Evolutionary conservation across 1,284 basidiomycete species (phyloP).

Genomic region (Trichosporon inkin): DNA sequence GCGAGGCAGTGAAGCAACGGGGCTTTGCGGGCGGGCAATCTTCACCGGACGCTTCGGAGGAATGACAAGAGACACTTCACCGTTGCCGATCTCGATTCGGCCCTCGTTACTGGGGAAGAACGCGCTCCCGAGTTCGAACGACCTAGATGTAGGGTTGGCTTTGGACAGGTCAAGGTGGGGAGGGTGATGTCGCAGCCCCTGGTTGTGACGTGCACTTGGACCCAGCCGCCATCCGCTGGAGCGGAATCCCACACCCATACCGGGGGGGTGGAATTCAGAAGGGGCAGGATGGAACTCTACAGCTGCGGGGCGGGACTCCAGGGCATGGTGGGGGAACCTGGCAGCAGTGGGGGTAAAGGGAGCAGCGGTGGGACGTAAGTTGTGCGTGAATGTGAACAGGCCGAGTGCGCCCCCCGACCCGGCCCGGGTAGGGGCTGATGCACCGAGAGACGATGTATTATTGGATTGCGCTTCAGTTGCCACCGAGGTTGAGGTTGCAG

Average conservation of each 20-base stretch:
- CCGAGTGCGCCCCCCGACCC: slow-evolving; percentile 11
- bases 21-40: not conserved
- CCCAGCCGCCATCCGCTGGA: not conserved
- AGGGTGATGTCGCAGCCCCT: slow-evolving; percentile 1
- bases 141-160: slow-evolving; percentile 7
- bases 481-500: slow-evolving; percentile 3
- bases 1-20: not conserved
- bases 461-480: not conserved
- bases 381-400: slow-evolving; percentile 21
- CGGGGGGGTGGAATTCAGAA: not conserved
- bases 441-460: not conserved
- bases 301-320: no score
- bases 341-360: slow-evolving; percentile 12
- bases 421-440: not conserved
- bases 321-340: no score
- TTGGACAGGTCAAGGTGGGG: slow-evolving; percentile 11
- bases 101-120: slow-evolving; percentile 7
- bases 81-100: not conserved
- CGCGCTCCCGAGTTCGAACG: slow-evolving; percentile 8
- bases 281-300: slow-evolving; percentile 11
- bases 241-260: no score
- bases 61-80: not conserved
- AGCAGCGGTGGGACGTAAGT: slow-evolving; percentile 12
- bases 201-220: not conserved
- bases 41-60: not conserved